Evolutionary conservation across 2,329 filamentous ascomycete genomes (phyloP).

Genomic region (Colletotrichum sansevieriae): DNA sequence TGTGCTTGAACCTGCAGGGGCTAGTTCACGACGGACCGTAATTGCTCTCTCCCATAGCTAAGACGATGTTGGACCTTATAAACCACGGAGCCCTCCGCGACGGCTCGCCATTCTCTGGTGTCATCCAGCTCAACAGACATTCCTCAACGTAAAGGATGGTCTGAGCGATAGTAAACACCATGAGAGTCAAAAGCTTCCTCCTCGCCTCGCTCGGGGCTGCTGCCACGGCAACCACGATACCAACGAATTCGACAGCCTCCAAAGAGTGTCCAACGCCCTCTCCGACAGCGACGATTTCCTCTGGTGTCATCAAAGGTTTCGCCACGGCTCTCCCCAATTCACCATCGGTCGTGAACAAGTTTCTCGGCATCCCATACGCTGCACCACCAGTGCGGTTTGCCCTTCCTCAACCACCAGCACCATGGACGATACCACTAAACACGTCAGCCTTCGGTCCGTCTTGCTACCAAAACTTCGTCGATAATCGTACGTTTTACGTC

Average conservation of each 20-base stretch:
- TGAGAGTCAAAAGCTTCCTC: background rate
- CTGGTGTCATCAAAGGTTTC: background rate
- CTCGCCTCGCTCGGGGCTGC: constrained; percentile 1
- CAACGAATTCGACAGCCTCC: background rate
- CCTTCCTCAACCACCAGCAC: background rate
- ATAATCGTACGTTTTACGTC: background rate
- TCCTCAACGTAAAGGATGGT: background rate
- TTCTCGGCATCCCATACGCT: constrained; percentile 66
- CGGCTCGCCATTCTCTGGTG: background rate
- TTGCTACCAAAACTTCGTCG: constrained; percentile 23
- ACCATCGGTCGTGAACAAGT: constrained; percentile 51
- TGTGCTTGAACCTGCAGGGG: no score
- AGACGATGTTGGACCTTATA: no score
- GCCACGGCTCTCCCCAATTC: constrained; percentile 5
- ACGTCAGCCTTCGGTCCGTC: constrained; percentile 19
- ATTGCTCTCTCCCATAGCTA: no score
- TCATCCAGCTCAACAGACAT: background rate
- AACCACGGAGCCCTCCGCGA: no score
- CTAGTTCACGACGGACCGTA: no score
- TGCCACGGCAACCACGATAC: constrained; percentile 2
- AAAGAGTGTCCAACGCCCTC: background rate
- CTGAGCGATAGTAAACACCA: constrained; percentile 10
- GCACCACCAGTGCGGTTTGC: constrained; percentile 57
- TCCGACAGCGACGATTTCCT: background rate
- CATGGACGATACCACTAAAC: background rate